Evolutionary conservation across 2,329 filamentous ascomycete genomes (phyloP).

Genomic region (Coniosporium uncinatum): DNA sequence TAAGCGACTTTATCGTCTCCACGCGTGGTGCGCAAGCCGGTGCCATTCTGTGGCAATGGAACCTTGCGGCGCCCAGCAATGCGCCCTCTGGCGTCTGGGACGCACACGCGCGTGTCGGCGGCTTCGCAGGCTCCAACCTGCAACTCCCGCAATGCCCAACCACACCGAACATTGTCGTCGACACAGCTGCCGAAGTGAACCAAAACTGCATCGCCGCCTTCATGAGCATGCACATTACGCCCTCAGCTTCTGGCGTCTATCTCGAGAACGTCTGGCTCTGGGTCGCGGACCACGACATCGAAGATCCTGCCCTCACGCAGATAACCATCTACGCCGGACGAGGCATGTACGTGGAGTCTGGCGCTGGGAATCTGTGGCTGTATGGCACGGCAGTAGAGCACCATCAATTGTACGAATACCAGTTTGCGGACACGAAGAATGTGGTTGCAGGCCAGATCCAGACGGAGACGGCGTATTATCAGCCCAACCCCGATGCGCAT

Average conservation of each 20-base stretch:
- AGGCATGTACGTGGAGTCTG: constrained; percentile 66
- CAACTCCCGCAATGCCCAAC: constrained; percentile 76
- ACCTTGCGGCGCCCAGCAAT: constrained; percentile 59
- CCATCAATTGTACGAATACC: constrained; percentile 69
- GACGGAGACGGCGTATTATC: constrained; percentile 78
- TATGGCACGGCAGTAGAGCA: constrained; percentile 67
- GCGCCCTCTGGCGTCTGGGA: constrained; percentile 81
- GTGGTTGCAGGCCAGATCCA: constrained; percentile 83
- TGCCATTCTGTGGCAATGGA: constrained; percentile 69
- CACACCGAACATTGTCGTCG: constrained; percentile 62
- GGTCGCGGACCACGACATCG: constrained; percentile 89
- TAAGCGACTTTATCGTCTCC: constrained; percentile 66
- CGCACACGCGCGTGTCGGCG: constrained; percentile 79
- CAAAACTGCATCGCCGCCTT: constrained; percentile 69
- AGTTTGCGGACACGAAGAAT: constrained; percentile 70
- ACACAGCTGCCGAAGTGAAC: too few relatives aligned
- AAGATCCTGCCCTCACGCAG: constrained; percentile 64
- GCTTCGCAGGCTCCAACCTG: constrained; percentile 70
- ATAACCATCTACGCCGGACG: constrained; percentile 85
- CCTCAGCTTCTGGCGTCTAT: constrained; percentile 58
- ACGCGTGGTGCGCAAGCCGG: constrained; percentile 63
- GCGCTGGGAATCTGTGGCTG: constrained; percentile 28
- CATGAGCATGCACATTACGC: constrained; percentile 39
- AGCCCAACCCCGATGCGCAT: constrained; percentile 72
- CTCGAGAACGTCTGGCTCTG: constrained; percentile 91